Evolutionary conservation across 163 green algal genomes (phyloP), one percentile per base, ranked within the genome.

Genomic region (Scenedesmus sp.): DNA sequence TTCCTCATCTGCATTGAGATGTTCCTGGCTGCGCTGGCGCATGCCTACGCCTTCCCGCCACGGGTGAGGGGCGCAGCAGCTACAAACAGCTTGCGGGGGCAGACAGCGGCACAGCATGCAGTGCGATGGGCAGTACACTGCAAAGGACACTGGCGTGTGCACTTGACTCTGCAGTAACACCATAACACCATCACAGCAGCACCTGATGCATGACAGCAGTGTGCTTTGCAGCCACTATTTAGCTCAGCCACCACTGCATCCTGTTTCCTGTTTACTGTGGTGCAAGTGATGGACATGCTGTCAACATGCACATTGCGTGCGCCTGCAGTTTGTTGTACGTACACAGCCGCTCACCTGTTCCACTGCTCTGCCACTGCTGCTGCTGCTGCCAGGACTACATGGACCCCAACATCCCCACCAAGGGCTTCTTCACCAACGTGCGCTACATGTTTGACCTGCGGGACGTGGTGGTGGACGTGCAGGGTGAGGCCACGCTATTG

Each of bases 1-100:
- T 99, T 99, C 91, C 94, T 99, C 62, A 99, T 99, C 92, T 99
- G 97, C 94, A 96, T 99, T 2, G 98, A 99, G 95, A 99, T 99
- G 98, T 99, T 99, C 92, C 91, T 98, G 46, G 98, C 98, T 1
- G 97, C 98, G 0, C 93, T 99, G 60, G 96, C 96, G 81, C 97
- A 99, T 90, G 96, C 97, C 0, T 97, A 98, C 92, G 97, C 97
- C 76, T 99, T 99, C 95, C 97, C 97, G 6, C 96, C 97, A 1
- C 92, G 95, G 91, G 87, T 90, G 16, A 88, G 64, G 62, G 84
- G 2, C 26, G 12, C 66, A 76, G 66, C 15, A 26, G 70, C n/a
- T 70, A 57, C 56, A n/a, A 12, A 8, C 34, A 46, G 34, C 34
- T 46, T 46, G 34, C 34, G 34, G 34, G 34, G 34, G 34, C 34